Percentiles rank a stretch among this genome's conserved stretches.
These are phyloP conservation scores for Angophora floribunda DNA, from an alignment of 345 rosid species.

Conservation along the genomic window DNA sequence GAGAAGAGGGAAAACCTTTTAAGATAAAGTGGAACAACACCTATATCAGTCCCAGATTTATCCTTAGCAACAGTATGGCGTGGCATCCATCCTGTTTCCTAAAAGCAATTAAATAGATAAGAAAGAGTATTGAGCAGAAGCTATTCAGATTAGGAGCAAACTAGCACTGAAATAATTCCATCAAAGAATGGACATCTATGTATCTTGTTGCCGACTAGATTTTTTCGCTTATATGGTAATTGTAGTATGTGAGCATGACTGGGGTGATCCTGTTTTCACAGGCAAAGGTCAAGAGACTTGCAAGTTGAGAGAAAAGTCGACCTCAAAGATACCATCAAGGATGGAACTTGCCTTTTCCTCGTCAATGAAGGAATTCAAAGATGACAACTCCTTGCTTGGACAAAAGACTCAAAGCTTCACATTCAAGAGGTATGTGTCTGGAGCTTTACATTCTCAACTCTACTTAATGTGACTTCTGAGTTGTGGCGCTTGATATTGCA, in stretches of 20 bases:
- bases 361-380: constrained; percentile 81
- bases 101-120: too few relatives aligned
- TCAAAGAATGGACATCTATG: constrained; percentile 29
- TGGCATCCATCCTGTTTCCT: too few relatives aligned
- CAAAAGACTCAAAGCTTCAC: constrained; percentile 95
- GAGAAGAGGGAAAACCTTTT: too few relatives aligned
- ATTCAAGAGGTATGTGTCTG: constrained; percentile 56
- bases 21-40: too few relatives aligned
- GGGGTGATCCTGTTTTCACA: not conserved
- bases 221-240: not conserved
- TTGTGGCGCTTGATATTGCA: constrained; percentile 9
- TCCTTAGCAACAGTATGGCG: too few relatives aligned
- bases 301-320: constrained; percentile 49
- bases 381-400: constrained; percentile 80
- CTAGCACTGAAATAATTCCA: too few relatives aligned
- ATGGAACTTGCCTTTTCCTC: constrained; percentile 87
- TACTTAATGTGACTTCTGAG: not conserved
- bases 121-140: too few relatives aligned
- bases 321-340: constrained; percentile 85
- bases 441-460: not conserved
- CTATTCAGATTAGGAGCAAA: too few relatives aligned
- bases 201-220: not conserved
- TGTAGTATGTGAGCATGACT: not conserved
- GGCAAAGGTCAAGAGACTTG: constrained; percentile 35
- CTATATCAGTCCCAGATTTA: too few relatives aligned